Base-by-base conservation (phyloP, 225 moss, liverwort and hornwort genomes). In the Marchantia polymorpha region DNA sequence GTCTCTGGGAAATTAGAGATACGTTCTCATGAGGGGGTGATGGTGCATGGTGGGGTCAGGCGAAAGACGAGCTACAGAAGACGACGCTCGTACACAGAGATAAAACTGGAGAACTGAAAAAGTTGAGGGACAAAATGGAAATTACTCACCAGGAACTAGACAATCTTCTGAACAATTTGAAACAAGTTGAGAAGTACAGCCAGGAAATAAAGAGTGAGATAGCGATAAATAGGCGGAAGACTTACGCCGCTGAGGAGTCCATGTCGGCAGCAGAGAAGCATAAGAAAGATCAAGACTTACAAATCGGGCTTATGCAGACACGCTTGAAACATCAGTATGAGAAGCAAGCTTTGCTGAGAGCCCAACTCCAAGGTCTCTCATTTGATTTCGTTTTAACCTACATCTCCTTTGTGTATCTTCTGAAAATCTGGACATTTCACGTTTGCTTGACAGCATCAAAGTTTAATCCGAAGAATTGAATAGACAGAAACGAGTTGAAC, bases 181-280 rank as follows among this genome's bases (percentile, higher is more conserved):
- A 81, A 54, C 79, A 83, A 78, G 81, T 88, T 7, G 87, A 85
- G 58, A 80, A 76, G 39, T 83, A 83, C 58, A 88, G 84, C 66
- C 80, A 85, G 50, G 82, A 88, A 48, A 79, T 88, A 27, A 88
- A 88, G 26, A 81, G 87, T 73, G 85, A 88, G 54, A 88, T 88
- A 81, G 85, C 87, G 53, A 59, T 93, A 8, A 93, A 89, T 46
- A 86, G 87, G 70, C 85, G 91, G 14, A 82, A 91, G 17, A 94
- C 97, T 15, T 94, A 93, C 82, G 91, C 91, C 14, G 89, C 82
- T 1, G 96, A 97, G 82, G 94, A 92, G 14, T 84, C 84, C 15
- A 87, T 93, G 47, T 48, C 83, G 50, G 80, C 79, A 22, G 86
- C 88, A 20, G 96, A 96, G 10, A 84, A 82, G 3, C 17, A 69